Percentiles rank a stretch among this genome's conserved stretches.
phyloP scores from a whole-genome alignment of 1,284 basidiomycete genomes.

The Microbotryum violaceum region DNA sequence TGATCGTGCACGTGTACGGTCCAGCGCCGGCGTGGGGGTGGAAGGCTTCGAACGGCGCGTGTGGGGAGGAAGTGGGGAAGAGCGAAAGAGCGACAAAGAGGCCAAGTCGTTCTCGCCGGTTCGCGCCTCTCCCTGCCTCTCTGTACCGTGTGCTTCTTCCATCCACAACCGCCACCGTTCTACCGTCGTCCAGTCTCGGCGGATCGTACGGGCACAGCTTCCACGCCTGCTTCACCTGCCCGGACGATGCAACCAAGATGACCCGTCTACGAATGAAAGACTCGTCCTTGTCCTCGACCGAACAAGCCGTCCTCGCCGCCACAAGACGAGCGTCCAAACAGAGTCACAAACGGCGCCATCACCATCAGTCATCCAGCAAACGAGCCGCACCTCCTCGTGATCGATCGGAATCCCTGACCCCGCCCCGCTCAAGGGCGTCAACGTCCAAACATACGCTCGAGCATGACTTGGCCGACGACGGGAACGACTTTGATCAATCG shows the following conservation, averaged over 20 bases:
- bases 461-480: conserved; percentile 2
- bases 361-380: not conserved
- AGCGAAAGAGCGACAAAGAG: too few relatives aligned
- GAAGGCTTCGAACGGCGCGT: too few relatives aligned
- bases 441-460: not conserved
- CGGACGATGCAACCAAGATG: not conserved
- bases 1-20: too few relatives aligned
- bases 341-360: conserved; percentile 1
- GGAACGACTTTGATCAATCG: conserved; percentile 17
- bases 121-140: too few relatives aligned
- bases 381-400: not conserved
- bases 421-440: conserved; percentile 9
- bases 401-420: conserved; percentile 21
- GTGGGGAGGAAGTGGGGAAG: too few relatives aligned
- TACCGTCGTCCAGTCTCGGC: too few relatives aligned
- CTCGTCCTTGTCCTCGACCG: not conserved
- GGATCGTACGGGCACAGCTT: too few relatives aligned
- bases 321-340: not conserved
- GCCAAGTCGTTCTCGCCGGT: too few relatives aligned
- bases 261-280: conserved; percentile 26
- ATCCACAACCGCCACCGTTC: too few relatives aligned
- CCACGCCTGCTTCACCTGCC: too few relatives aligned
- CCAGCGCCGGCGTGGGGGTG: too few relatives aligned
- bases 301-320: conserved; percentile 16
- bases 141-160: too few relatives aligned